A percentile compares a stretch with the other conserved stretches of the same genome.
Evolutionary conservation across 2,329 filamentous ascomycete species (phyloP).

Genomic region (Pseudocercospora fijiensis): DNA sequence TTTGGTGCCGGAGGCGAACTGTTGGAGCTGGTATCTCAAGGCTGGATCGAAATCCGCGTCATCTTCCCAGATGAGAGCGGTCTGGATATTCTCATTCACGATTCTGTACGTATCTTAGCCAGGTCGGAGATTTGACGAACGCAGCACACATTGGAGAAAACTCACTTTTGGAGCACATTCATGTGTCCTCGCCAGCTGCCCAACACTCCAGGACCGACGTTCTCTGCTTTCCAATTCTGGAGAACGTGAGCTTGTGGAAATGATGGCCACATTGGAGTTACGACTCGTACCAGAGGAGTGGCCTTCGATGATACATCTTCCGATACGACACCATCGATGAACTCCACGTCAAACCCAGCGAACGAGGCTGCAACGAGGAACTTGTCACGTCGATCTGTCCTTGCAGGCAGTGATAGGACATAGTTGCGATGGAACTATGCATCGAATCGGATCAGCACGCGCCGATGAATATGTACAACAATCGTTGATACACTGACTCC

Average conservation of each 20-base stretch:
- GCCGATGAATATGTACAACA: too few species aligned
- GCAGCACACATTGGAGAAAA: background rate
- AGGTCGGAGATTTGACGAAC: background rate
- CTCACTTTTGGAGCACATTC: slow-evolving; percentile 5
- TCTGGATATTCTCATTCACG: slow-evolving; percentile 1
- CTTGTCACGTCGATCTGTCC: slow-evolving; percentile 2
- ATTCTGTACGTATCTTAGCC: background rate
- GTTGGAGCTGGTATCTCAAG: background rate
- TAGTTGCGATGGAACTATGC: background rate
- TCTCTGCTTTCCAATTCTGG: background rate
- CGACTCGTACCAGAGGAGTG: background rate
- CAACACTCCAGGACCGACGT: background rate
- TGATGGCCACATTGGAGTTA: too few species aligned
- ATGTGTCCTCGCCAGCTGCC: slow-evolving; percentile 6
- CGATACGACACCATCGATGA: background rate
- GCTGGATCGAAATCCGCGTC: slow-evolving; percentile 5
- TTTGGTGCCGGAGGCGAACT: background rate
- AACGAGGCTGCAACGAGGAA: background rate
- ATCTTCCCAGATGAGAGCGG: slow-evolving; percentile 5
- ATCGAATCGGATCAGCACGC: too few species aligned
- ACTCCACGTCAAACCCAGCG: slow-evolving; percentile 2
- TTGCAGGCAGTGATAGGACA: background rate
- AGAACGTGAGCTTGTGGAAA: too few species aligned
- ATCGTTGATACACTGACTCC: too few species aligned
- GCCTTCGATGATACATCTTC: background rate